Percentiles rank a stretch among this genome's conserved stretches.
These are phyloP conservation scores for Penicillium egyptiacum DNA, from an alignment of 495 filamentous ascomycete genomes.

Conservation along the genomic window DNA sequence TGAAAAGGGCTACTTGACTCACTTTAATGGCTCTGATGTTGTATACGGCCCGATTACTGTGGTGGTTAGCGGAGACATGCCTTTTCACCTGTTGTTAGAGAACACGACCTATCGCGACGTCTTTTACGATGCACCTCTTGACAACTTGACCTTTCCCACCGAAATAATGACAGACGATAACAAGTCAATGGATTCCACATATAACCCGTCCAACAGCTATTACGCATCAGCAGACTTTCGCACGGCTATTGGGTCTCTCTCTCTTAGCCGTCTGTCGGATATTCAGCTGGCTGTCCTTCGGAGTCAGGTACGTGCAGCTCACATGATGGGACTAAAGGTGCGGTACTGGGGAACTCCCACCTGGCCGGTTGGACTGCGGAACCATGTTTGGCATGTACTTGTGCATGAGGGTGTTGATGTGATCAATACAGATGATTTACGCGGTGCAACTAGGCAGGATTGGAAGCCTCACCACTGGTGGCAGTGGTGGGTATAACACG, in stretches of 20 bases:
- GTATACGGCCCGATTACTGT: constrained; percentile 62
- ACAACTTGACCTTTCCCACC: constrained; percentile 31
- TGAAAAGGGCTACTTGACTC: constrained; percentile 57
- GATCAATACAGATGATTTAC: constrained; percentile 32
- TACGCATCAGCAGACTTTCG: constrained; percentile 48
- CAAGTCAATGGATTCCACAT: constrained; percentile 1
- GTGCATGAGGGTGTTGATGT: constrained; percentile 60
- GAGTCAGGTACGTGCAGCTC: constrained; percentile 58
- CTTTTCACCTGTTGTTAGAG: constrained; percentile 39
- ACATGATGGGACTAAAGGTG: constrained; percentile 59
- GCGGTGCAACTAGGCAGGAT: constrained; percentile 21
- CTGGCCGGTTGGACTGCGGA: constrained; percentile 65
- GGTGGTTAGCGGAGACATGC: constrained; percentile 65
- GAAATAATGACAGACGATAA: background rate
- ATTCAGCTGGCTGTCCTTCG: constrained; percentile 56
- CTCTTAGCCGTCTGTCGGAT: constrained; percentile 31
- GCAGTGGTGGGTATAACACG: background rate
- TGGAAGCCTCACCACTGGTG: constrained; percentile 25
- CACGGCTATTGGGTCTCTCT: constrained; percentile 36
- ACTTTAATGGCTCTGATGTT: constrained; percentile 48
- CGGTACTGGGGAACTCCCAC: constrained; percentile 68
- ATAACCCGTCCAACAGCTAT: constrained; percentile 37
- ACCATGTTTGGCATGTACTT: constrained; percentile 65
- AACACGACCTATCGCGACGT: constrained; percentile 57
- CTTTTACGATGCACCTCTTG: constrained; percentile 70